These are phyloP conservation scores for Schrenkiella parvula DNA, from an alignment of 345 rosid genomes.

Conservation along the genomic window DNA sequence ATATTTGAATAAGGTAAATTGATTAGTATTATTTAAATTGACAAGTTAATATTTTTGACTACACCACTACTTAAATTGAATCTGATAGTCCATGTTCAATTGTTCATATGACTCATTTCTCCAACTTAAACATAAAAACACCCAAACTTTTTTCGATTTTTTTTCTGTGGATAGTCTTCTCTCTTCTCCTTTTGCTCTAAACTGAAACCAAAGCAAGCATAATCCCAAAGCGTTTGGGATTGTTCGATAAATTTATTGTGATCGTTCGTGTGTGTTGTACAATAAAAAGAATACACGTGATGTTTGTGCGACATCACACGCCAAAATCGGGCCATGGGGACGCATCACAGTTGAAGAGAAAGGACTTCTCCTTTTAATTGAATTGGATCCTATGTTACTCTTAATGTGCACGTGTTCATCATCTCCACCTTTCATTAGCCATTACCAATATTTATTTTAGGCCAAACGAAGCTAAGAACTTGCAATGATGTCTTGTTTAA, in stretches of 20 bases:
- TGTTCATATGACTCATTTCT: neutral
- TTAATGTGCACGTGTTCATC: slow-evolving; percentile 9
- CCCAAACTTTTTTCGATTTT: neutral
- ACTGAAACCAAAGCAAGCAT: neutral
- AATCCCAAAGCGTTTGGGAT: slow-evolving; percentile 6
- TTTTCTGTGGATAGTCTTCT: neutral
- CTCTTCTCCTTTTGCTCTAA: neutral
- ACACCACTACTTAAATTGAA: neutral
- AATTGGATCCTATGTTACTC: slow-evolving; percentile 31
- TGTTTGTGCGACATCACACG: slow-evolving; percentile 31
- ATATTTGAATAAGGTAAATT: neutral
- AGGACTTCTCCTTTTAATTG: slow-evolving; percentile 29
- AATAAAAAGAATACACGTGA: slow-evolving; percentile 22
- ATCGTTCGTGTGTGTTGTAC: slow-evolving; percentile 13
- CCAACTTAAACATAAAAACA: neutral
- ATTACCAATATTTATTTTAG: neutral
- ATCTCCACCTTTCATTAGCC: slow-evolving; percentile 5
- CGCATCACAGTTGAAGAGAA: slow-evolving; percentile 26
- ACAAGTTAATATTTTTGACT: neutral
- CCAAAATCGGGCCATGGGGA: slow-evolving; percentile 30
- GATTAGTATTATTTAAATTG: neutral
- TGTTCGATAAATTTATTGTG: slow-evolving; percentile 6
- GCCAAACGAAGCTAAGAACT: neutral
- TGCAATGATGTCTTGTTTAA: neutral
- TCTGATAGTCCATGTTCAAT: neutral